These are phyloP conservation scores for Naegleria lovaniensis DNA, from an alignment of 208 protist genomes.

Conservation along the genomic window DNA sequence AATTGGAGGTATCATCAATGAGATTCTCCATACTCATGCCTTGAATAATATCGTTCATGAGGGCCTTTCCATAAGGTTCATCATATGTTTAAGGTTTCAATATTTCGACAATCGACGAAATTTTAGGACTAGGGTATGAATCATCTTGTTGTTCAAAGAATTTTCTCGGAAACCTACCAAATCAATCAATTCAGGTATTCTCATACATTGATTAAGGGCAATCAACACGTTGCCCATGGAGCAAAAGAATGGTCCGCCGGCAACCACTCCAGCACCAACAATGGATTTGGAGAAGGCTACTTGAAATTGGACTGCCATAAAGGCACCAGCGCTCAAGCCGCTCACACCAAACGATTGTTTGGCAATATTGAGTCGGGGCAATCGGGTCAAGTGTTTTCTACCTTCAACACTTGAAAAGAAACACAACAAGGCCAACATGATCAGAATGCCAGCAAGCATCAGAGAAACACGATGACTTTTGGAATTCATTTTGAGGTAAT, in stretches of 20 bases:
- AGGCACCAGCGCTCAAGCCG: constrained; percentile 31
- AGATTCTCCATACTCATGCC: neutral
- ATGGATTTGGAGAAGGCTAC: constrained; percentile 24
- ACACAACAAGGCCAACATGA: neutral
- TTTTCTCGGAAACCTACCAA: neutral
- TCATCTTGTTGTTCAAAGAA: too few relatives aligned
- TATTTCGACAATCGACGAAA: too few relatives aligned
- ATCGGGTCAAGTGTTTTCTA: neutral
- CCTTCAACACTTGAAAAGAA: neutral
- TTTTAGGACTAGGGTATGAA: too few relatives aligned
- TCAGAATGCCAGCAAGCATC: too few relatives aligned
- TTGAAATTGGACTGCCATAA: constrained; percentile 32
- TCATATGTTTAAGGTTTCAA: neutral
- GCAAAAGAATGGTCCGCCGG: constrained; percentile 35
- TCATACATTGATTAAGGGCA: constrained; percentile 34
- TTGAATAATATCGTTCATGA: neutral
- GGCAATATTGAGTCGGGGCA: neutral
- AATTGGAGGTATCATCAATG: neutral
- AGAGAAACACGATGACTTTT: too few relatives aligned
- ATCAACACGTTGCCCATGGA: neutral
- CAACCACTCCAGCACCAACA: constrained; percentile 29
- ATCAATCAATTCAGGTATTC: neutral
- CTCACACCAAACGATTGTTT: constrained; percentile 13
- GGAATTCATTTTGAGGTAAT: too few relatives aligned
- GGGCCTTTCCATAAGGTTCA: too few relatives aligned